Base-by-base conservation (phyloP, 2,329 filamentous ascomycete genomes). In the Cordyceps cateniannulata region DNA sequence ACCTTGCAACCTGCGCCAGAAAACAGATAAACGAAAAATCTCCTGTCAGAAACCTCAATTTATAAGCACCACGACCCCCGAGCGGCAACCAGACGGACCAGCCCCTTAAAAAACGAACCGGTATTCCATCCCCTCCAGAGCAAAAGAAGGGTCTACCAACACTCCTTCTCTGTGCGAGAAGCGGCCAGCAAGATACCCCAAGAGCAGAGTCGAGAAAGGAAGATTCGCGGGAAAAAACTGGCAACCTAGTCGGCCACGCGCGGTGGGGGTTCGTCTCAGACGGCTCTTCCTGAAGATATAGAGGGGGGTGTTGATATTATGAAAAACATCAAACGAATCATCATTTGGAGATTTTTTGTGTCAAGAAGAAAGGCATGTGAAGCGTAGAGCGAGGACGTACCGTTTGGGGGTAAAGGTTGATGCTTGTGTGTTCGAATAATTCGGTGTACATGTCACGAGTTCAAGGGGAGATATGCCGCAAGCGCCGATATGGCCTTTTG, bases 61-160 rank as follows among this genome's bases (percentile, higher is more conserved):
- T 77, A 75, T 74, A 77, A 77, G 75, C 75, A 77, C 72, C 67
- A 77, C 76, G 66, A 66, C 75, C 70, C 69, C 67, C 73, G 69
- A n/a, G 70, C 73, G 62, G 51, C 55, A 66, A 65, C 66, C 66
- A 68, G 67, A 63, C 70, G 69, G 66, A 66, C 63, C 68, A 61
- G 61, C 64, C 62, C 68, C 62, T 60, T 61, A 61, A 7, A 61
- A 45, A 22, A 61, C 59, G 59, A 27, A 55, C n/a, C 32, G 10
- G 32, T 14, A 3, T 35, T 35, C 32, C 32, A 12, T 9, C 32
- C 32, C 32, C 32, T 35, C 32, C 32, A 35, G n/a, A n/a, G n/a
- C n/a, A n/a, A n/a, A n/a, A n/a, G n/a, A n/a, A n/a, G n/a, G n/a
- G 18, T 27, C 56, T n/a, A 59, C 45, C 45, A 40, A 7, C 55